Conservation (phyloP, 495 filamentous ascomycete genomes). For the Lepidopterella palustris region DNA sequence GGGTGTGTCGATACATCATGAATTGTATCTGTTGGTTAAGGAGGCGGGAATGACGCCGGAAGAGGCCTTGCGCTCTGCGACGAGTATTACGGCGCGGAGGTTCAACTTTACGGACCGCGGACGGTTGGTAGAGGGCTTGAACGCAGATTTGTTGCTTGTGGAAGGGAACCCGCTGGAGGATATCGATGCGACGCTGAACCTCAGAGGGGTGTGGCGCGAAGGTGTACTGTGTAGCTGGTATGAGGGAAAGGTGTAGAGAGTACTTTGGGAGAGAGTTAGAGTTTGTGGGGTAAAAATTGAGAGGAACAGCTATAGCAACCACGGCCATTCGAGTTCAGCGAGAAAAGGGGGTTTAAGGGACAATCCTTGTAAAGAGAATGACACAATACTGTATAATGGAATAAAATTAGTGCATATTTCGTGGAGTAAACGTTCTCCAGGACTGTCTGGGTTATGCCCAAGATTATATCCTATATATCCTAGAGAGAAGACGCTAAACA, state of each 20-base stretch:
- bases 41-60: constrained; percentile 32
- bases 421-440: too few species aligned
- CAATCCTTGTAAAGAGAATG: too few species aligned
- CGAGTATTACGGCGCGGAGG: constrained; percentile 26
- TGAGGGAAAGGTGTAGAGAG: constrained; percentile 4
- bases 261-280: background rate
- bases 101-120: constrained; percentile 37
- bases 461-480: too few species aligned
- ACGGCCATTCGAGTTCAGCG: too few species aligned
- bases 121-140: constrained; percentile 27
- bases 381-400: too few species aligned
- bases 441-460: too few species aligned
- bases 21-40: constrained; percentile 34
- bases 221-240: constrained; percentile 16
- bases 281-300: background rate
- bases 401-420: too few species aligned
- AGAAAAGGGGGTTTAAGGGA: too few species aligned
- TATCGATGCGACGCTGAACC: constrained; percentile 34
- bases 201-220: constrained; percentile 34
- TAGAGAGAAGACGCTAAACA: too few species aligned
- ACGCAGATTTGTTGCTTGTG: constrained; percentile 35
- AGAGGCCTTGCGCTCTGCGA: constrained; percentile 33
- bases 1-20: constrained; percentile 35
- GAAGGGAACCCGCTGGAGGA: constrained; percentile 36
- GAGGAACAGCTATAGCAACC: background rate